These are phyloP conservation scores for Saccharomyces uvarum DNA, from an alignment of 1,139 yeast genomes.

Conservation along the genomic window DNA sequence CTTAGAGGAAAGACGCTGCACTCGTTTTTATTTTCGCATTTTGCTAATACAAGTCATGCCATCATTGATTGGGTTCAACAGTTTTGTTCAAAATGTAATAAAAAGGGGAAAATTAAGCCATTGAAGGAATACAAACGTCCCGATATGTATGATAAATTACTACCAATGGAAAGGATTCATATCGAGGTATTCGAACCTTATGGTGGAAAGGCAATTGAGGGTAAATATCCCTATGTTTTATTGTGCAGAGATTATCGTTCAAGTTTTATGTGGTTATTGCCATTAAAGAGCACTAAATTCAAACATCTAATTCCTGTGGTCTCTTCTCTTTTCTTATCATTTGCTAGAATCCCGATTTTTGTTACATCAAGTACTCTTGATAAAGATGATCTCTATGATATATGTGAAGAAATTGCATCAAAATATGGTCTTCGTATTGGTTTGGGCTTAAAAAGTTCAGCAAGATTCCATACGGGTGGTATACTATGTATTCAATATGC, in stretches of 20 bases:
- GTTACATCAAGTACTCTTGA: slow-evolving; percentile 27
- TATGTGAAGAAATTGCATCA: slow-evolving; percentile 22
- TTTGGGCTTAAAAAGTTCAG: slow-evolving; percentile 20
- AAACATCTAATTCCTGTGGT: slow-evolving; percentile 18
- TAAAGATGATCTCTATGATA: slow-evolving; percentile 26
- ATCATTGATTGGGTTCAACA: slow-evolving; percentile 15
- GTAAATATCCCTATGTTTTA: slow-evolving; percentile 25
- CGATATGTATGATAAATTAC: slow-evolving; percentile 16
- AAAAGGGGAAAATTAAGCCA: slow-evolving; percentile 12
- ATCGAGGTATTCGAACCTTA: slow-evolving; percentile 27
- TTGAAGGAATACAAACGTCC: slow-evolving; percentile 15
- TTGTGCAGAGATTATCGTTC: slow-evolving; percentile 28
- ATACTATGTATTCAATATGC: slow-evolving; percentile 17
- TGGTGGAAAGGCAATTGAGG: slow-evolving; percentile 20
- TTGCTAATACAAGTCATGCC: slow-evolving; percentile 26
- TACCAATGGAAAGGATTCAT: slow-evolving; percentile 30
- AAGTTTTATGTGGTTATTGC: slow-evolving; percentile 26
- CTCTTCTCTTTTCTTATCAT: slow-evolving; percentile 16
- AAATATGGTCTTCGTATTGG: slow-evolving; percentile 24
- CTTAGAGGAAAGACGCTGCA: slow-evolving; percentile 16
- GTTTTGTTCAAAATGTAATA: slow-evolving; percentile 28
- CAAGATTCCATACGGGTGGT: slow-evolving; percentile 21
- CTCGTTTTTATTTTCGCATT: slow-evolving; percentile 15
- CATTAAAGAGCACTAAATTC: slow-evolving; percentile 22
- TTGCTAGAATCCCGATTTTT: slow-evolving; percentile 26